Evolutionary conservation across 2,329 filamentous ascomycete genomes (phyloP).

Genomic region (Aureobasidium sp.): DNA sequence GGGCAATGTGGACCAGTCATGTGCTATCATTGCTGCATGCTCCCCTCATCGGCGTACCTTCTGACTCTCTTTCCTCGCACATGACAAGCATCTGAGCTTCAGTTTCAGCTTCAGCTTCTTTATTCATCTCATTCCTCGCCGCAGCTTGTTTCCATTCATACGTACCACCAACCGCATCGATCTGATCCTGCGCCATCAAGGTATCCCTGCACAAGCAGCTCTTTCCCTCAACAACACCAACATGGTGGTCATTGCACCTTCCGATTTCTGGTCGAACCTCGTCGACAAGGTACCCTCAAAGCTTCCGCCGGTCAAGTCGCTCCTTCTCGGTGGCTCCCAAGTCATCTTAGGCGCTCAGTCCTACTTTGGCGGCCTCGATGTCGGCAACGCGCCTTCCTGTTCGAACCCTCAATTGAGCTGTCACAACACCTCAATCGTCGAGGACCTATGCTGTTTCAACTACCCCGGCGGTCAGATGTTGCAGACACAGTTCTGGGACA

Average conservation of each 20-base stretch:
- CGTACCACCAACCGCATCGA: not conserved
- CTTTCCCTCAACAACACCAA: not conserved
- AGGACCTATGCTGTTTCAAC: slow-evolving; percentile 67
- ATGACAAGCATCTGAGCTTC: not conserved
- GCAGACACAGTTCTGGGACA: slow-evolving; percentile 73
- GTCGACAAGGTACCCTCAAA: not conserved
- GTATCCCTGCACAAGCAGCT: not conserved
- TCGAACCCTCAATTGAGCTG: slow-evolving; percentile 49
- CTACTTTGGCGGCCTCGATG: not conserved
- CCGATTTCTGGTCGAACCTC: slow-evolving; percentile 14
- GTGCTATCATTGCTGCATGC: slow-evolving; percentile 6
- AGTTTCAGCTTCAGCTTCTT: not conserved
- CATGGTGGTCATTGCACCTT: not conserved
- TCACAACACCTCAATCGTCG: slow-evolving; percentile 51
- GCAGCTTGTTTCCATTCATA: not conserved
- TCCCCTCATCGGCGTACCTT: not conserved
- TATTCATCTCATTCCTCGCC: too few species aligned
- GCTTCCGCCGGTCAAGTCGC: not conserved
- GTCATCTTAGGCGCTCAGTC: not conserved
- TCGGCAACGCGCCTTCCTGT: slow-evolving; percentile 21
- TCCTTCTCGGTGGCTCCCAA: slow-evolving; percentile 10
- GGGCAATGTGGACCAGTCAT: slow-evolving; percentile 1
- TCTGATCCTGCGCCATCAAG: not conserved
- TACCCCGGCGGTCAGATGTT: slow-evolving; percentile 62
- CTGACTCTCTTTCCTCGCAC: not conserved